Conservation (phyloP, 345 rosid species). For the Eucalyptus viminalis region DNA sequence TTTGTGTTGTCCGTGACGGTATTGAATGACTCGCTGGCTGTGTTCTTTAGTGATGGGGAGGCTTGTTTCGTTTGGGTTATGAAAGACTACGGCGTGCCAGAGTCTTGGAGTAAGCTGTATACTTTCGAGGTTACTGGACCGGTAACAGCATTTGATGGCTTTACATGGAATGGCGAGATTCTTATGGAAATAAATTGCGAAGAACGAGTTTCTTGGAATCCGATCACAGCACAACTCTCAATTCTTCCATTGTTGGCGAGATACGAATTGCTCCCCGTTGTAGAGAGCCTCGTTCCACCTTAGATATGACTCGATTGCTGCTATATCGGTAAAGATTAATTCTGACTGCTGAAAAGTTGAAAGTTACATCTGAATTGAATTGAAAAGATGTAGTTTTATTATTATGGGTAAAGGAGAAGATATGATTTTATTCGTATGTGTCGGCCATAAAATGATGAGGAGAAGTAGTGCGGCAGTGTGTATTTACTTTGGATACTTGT, state of each 20-base stretch:
- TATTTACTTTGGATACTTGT: background rate
- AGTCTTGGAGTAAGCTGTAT: background rate
- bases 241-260: background rate
- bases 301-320: background rate
- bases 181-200: background rate
- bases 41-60: background rate
- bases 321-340: background rate
- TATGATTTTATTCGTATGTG: background rate
- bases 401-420: background rate
- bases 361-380: background rate
- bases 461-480: background rate
- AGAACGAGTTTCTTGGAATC: background rate
- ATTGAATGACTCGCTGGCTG: background rate
- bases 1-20: background rate
- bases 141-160: background rate
- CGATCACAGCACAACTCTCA: background rate
- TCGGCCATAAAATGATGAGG: background rate
- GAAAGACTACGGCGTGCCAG: background rate
- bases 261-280: background rate
- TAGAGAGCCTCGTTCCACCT: background rate
- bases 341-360: background rate
- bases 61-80: fast-evolving
- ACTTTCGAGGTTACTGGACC: background rate
- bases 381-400: background rate
- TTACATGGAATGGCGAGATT: background rate